Evolutionary conservation across 306 rosid species (phyloP).

Genomic region (Alnus rubra): DNA sequence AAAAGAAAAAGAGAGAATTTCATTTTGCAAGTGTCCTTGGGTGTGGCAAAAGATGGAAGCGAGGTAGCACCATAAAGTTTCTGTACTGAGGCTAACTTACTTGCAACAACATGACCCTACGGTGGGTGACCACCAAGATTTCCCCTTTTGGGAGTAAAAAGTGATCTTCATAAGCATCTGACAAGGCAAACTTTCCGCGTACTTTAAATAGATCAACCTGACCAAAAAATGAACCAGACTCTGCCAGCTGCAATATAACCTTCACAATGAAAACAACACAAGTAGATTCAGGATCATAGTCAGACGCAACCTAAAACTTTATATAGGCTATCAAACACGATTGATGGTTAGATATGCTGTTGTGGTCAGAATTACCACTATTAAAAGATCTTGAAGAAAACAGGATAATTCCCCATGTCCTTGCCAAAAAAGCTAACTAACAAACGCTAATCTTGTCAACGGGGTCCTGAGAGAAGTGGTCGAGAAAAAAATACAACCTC

Average conservation of each 20-base stretch:
- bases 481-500: background rate
- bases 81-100: conserved; percentile 47
- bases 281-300: conserved; percentile 2
- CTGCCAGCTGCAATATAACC: conserved; percentile 94
- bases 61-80: conserved; percentile 9
- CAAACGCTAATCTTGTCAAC: background rate
- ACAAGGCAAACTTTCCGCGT: conserved; percentile 94
- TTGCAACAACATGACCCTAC: conserved; percentile 86
- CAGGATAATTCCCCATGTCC: background rate
- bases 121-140: conserved; percentile 76
- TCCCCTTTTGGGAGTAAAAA: conserved; percentile 85
- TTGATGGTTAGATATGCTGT: background rate
- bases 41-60: background rate
- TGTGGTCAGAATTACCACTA: background rate
- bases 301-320: background rate
- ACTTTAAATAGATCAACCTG: conserved; percentile 98
- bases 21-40: background rate
- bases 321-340: background rate
- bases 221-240: conserved; percentile 93
- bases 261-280: conserved; percentile 46
- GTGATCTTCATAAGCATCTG: conserved; percentile 99
- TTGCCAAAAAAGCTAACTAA: background rate
- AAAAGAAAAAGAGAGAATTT: conserved; percentile 14
- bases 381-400: background rate
- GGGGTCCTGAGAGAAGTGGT: background rate